Conservation (phyloP, 1,139 yeast genomes). For the Suhomyces atakaporum region DNA sequence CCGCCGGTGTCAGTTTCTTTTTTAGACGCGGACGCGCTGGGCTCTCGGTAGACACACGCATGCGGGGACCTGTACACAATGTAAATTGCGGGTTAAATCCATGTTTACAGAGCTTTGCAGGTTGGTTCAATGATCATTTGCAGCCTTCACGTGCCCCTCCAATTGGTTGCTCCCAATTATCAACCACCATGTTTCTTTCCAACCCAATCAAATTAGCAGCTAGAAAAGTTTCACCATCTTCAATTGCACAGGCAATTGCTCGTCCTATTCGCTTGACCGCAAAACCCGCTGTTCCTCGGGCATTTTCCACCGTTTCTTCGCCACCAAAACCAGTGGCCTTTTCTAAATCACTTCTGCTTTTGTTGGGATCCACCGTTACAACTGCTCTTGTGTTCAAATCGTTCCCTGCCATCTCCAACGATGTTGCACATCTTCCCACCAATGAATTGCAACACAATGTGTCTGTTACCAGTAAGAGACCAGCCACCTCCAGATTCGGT, state of each 20-base stretch:
- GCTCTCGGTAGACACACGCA: background rate
- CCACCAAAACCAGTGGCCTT: constrained; percentile 1
- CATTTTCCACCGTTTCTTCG: constrained; percentile 4
- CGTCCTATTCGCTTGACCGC: constrained; percentile 2
- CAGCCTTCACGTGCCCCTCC: constrained; percentile 9
- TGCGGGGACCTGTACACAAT: no score
- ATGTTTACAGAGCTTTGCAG: background rate
- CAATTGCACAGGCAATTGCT: constrained; percentile 2
- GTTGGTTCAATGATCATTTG: constrained; percentile 1
- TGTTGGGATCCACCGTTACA: constrained; percentile 10
- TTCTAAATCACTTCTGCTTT: constrained; percentile 9
- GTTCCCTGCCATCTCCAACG: constrained; percentile 10
- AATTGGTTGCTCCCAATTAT: constrained; percentile 7
- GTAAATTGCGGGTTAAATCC: background rate
- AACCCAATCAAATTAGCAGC: constrained; percentile 9
- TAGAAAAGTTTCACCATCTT: constrained; percentile 2
- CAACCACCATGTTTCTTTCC: constrained; percentile 9
- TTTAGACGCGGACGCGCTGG: constrained; percentile 5
- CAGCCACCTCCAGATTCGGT: constrained; percentile 10
- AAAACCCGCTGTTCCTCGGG: constrained; percentile 2
- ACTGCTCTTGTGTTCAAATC: constrained; percentile 6
- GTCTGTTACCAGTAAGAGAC: constrained; percentile 1
- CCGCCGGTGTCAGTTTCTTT: constrained; percentile 8
- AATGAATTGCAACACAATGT: constrained; percentile 9
- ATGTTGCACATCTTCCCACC: constrained; percentile 9